Evolutionary conservation across 2,329 filamentous ascomycete species (phyloP), one percentile per base, ranked within the genome.

Genomic region (Phialophora tarda): DNA sequence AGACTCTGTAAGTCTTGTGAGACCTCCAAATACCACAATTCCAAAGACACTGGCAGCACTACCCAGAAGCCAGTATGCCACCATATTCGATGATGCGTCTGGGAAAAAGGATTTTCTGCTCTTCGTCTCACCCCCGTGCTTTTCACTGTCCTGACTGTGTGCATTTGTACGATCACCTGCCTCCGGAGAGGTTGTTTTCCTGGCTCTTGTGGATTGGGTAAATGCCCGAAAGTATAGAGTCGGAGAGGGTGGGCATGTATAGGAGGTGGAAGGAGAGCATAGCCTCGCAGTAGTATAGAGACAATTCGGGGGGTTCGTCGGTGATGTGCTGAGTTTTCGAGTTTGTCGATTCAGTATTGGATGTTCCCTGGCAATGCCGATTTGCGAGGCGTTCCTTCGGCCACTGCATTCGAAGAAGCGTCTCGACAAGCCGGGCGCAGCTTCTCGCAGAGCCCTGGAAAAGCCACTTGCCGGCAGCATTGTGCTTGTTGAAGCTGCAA

Each of bases 41-140:
- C 95, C 95, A 79, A 98, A 99, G 60, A 98, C 95, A 77, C 92
- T 96, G 51, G 87, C 91, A 0, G 95, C 93, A 73, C 93, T 97
- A 55, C 88, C 94, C 63, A 99, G 82, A 54, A 99, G 86, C 93
- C 93, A 99, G 82, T 94, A 94, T 66, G 89, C 95, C 53, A 97
- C 93, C 10, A 83, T 81, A 79, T 91, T 95, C 65, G 89, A 87
- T 71, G 86, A 92, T 10, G 86, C 86, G 73, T 91, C 78, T 21
- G 86, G 85, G 73, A 85, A 87, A 69, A 76, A 74, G 12, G 68
- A 70, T 21, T 28, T 63, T 24, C 23, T 38, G 38, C 55, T 63
- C 64, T 59, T 54, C 47, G 56, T 62, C 51, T 62, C 44, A 4
- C 24, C 51, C 59, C 30, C 58, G 24, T 44, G 34, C 54, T 53